These are phyloP conservation scores for Borovskyia barvae DNA, from an alignment of 208 protist species.

Conservation along the genomic window DNA sequence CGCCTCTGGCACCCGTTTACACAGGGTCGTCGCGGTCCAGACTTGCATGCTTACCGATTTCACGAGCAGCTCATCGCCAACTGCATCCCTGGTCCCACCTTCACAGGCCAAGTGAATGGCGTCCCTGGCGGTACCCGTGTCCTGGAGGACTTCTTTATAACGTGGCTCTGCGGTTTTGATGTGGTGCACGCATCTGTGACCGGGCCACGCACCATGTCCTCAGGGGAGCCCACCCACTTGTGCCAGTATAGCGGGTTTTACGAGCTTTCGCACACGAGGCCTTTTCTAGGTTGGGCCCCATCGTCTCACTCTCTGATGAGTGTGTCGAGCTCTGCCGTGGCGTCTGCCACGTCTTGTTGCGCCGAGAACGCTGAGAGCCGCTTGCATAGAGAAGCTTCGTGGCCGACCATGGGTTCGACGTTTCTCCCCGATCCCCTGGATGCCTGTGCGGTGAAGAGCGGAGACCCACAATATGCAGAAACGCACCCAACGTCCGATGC, in stretches of 20 bases:
- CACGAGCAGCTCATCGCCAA: conserved; percentile 43
- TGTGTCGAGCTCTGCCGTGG: background rate
- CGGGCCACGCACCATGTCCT: conserved; percentile 5
- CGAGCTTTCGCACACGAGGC: conserved; percentile 58
- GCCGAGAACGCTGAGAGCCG: background rate
- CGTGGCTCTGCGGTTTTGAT: conserved; percentile 70
- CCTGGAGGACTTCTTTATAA: conserved; percentile 64
- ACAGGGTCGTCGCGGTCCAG: conserved; percentile 18
- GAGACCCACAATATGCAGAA: no score
- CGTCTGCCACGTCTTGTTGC: no score
- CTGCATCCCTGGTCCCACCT: conserved; percentile 34
- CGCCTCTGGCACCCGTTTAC: conserved; percentile 71
- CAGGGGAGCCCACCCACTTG: conserved; percentile 16
- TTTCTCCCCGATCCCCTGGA: no score
- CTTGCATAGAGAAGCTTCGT: background rate
- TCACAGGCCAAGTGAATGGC: conserved; percentile 76
- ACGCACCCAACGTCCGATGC: background rate
- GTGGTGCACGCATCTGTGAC: conserved; percentile 56
- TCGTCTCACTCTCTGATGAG: conserved; percentile 1
- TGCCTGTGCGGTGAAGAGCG: no score
- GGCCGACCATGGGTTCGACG: background rate
- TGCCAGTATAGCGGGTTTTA: conserved; percentile 52
- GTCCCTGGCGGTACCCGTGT: conserved; percentile 35
- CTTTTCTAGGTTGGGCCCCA: conserved; percentile 74
- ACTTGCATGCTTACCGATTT: conserved; percentile 55